Base-by-base conservation (phyloP, 257 asterid genomes). In the Gardenia jasminoides region DNA sequence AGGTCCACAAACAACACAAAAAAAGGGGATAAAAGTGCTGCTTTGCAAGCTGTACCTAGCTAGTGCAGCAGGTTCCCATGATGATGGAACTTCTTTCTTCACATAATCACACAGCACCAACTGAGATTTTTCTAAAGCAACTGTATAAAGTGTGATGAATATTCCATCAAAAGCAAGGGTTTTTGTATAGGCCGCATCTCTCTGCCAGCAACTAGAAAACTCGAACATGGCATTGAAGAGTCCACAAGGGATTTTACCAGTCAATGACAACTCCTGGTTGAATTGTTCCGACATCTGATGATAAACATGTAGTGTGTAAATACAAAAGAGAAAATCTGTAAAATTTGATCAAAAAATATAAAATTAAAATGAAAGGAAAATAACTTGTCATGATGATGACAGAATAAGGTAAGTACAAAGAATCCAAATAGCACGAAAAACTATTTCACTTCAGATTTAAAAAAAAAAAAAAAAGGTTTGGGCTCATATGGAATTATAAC, bases 201-300 rank as follows among this genome's bases (percentile, higher is more conserved):
- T 93, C 86, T 92, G 99, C 99, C 99, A 96, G 78, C 97, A 88
- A 78, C 97, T 92, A 74, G 99, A 91, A 83, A 91, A 96, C 86
- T 96, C 99, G 80, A 93, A 96, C 98, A 93, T 92, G 2, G 94
- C 81, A 88, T 96, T 96, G 94, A 96, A 96, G 88, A 90, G 91
- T 84, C 99, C 99, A 4, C 94, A 88, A 82, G 99, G 98, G 74
- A 96, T 93, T 86, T 96, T 93, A 36, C 99, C 98, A 65, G 88
- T 81, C 89, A 96, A 84, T 11, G 99, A 89, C 59, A 96, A 83
- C 76, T 93, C 98, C 83, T 96, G 98, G 88, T 96, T 96, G 78
- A 92, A 83, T 84, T 92, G 99, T 88, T 96, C 99, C 2, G 99
- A 92, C 99, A 96, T 96, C 99, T 96, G 70, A 77, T 91, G 64